These are phyloP conservation scores for Prosopis cineraria DNA, from an alignment of 306 rosid species.

Conservation along the genomic window DNA sequence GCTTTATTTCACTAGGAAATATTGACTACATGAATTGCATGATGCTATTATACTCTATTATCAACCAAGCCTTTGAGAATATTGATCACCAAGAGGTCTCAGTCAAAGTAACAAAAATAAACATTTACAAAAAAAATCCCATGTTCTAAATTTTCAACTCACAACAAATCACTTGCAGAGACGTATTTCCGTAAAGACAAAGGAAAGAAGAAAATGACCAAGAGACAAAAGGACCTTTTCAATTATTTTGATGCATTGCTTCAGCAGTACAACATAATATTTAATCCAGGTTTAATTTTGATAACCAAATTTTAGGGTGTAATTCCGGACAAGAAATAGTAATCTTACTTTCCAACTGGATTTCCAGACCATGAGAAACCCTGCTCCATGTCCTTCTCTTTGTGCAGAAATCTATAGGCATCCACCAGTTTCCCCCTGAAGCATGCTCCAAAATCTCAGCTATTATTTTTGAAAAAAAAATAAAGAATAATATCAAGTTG, in stretches of 20 bases:
- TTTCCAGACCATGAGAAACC: conserved; percentile 99
- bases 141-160: not conserved
- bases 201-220: not conserved
- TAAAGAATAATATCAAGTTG: not conserved
- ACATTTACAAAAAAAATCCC: not conserved
- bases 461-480: conserved; percentile 13
- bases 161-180: not conserved
- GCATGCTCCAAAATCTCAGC: conserved; percentile 39
- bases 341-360: conserved; percentile 85
- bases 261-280: conserved; percentile 1
- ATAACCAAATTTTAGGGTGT: conserved; percentile 21
- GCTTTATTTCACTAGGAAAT: no score
- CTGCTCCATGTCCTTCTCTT: conserved; percentile 79
- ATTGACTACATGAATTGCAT: no score
- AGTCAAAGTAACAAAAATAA: no score
- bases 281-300: conserved; percentile 22
- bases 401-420: conserved; percentile 83
- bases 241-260: conserved; percentile 15
- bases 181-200: conserved; percentile 11
- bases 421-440: conserved; percentile 90
- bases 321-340: conserved; percentile 26
- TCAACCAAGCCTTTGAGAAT: no score
- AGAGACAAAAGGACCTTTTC: not conserved
- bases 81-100: no score
- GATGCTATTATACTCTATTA: no score